Conservation (phyloP, 2,329 filamentous ascomycete species). For the Ophiostoma pallidulum region DNA sequence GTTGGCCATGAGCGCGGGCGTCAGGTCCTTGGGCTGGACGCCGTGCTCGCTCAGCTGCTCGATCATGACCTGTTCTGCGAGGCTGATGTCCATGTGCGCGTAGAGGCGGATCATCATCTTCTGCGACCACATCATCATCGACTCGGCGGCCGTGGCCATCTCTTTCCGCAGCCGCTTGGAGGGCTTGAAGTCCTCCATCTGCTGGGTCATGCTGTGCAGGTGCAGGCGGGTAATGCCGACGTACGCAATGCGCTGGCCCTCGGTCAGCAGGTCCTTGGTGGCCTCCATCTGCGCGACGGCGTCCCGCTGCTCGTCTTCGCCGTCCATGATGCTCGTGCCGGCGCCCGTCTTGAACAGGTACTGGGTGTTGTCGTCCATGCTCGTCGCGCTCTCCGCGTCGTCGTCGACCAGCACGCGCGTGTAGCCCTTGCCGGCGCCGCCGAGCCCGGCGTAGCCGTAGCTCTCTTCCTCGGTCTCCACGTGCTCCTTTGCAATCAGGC, state of each 20-base stretch:
- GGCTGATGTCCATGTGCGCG: slow-evolving; percentile 89
- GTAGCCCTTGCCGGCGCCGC: slow-evolving; percentile 89
- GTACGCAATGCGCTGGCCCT: slow-evolving; percentile 92
- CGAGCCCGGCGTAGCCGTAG: slow-evolving; percentile 65
- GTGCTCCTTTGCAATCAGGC: slow-evolving; percentile 72
- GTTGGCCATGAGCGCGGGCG: slow-evolving; percentile 81
- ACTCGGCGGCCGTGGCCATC: slow-evolving; percentile 59
- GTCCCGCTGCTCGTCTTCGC: slow-evolving; percentile 77
- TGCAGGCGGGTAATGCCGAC: slow-evolving; percentile 80
- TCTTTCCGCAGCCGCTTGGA: slow-evolving; percentile 62
- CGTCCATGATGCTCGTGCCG: slow-evolving; percentile 47
- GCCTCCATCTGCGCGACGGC: slow-evolving; percentile 85
- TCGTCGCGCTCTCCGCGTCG: slow-evolving; percentile 85
- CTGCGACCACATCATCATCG: slow-evolving; percentile 90
- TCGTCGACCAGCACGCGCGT: slow-evolving; percentile 93
- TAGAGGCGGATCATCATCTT: slow-evolving; percentile 97
- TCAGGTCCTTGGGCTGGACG: slow-evolving; percentile 74
- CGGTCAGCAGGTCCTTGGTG: slow-evolving; percentile 89
- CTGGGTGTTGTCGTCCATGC: slow-evolving; percentile 93
- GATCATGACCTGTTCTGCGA: slow-evolving; percentile 94
- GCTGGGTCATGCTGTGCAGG: slow-evolving; percentile 66
- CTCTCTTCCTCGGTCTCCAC: slow-evolving; percentile 57
- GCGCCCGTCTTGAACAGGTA: slow-evolving; percentile 73
- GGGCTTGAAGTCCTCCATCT: slow-evolving; percentile 50
- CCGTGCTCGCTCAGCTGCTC: slow-evolving; percentile 92